These are phyloP conservation scores for Gracilaria vermiculophylla DNA, from an alignment of 23 red algal species.

Conservation along the genomic window DNA sequence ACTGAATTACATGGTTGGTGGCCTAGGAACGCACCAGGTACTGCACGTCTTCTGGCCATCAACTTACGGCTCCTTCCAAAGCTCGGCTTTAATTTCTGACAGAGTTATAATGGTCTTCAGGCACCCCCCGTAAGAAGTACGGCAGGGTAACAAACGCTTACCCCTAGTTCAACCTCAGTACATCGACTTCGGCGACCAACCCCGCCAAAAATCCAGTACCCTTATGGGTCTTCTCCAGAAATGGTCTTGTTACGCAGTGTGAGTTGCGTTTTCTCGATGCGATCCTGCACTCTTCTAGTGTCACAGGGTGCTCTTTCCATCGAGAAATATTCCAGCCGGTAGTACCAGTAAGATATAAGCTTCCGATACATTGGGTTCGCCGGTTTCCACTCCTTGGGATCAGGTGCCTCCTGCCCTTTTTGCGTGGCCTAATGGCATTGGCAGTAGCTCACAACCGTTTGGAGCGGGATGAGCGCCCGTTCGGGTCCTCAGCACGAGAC, in stretches of 20 bases:
- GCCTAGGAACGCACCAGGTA: not conserved
- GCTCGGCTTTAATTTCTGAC: not conserved
- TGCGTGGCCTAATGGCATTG: not conserved
- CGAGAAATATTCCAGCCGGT: no score
- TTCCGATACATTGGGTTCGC: no score
- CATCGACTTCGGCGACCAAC: not conserved
- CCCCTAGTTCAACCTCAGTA: no score
- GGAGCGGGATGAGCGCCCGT: not conserved
- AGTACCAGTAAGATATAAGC: no score
- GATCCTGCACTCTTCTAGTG: no score
- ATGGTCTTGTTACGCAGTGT: not conserved
- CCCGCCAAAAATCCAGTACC: not conserved
- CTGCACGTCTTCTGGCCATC: not conserved
- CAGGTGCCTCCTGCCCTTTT: not conserved
- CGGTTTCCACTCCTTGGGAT: no score
- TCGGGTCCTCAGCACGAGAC: no score
- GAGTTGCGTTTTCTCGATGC: no score
- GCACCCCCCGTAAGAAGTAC: no score
- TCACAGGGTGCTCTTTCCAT: no score
- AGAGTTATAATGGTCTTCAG: no score
- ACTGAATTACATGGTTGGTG: not conserved
- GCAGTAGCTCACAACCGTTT: not conserved
- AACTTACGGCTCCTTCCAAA: not conserved
- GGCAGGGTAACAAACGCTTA: no score
- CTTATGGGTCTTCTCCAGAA: not conserved